Percentiles rank a stretch among this genome's conserved stretches.
Conservation (phyloP, 371 early-diverging fungal genomes). For the Nematocida minor region DNA sequence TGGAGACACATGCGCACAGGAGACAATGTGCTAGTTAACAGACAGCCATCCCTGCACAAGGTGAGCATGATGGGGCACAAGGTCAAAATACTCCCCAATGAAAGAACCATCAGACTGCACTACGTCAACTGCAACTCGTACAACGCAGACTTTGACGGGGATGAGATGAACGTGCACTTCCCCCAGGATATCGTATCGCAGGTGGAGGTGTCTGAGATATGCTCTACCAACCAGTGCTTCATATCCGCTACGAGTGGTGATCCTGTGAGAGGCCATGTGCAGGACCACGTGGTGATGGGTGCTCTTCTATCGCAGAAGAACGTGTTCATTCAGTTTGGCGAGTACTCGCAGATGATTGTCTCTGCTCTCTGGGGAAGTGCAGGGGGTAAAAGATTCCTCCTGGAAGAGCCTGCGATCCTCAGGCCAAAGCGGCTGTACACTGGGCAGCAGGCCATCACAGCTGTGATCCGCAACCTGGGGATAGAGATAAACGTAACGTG, state of each 20-base stretch:
- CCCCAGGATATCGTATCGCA: constrained; percentile 90
- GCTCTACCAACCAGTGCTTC: constrained; percentile 89
- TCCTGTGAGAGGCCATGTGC: constrained; percentile 95
- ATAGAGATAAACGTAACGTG: constrained; percentile 73
- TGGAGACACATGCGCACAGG: constrained; percentile 88
- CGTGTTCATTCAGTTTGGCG: constrained; percentile 77
- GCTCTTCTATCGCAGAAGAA: constrained; percentile 82
- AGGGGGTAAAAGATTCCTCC: neutral
- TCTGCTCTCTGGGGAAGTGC: constrained; percentile 68
- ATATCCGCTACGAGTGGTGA: constrained; percentile 90
- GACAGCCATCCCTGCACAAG: constrained; percentile 98
- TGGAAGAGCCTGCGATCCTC: constrained; percentile 52
- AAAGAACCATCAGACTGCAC: constrained; percentile 98
- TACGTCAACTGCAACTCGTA: constrained; percentile 91
- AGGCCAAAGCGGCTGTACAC: constrained; percentile 84
- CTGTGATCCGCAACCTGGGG: constrained; percentile 47
- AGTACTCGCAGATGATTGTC: constrained; percentile 85
- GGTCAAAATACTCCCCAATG: constrained; percentile 85
- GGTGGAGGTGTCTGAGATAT: constrained; percentile 86
- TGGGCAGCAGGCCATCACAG: constrained; percentile 79
- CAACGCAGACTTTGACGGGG: constrained; percentile 99
- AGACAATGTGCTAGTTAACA: constrained; percentile 90
- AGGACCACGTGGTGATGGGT: constrained; percentile 95
- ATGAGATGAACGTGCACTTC: constrained; percentile 99
- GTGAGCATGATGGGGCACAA: constrained; percentile 98